Base-by-base conservation (phyloP, 2,329 filamentous ascomycete species). In the Colletotrichum destructivum region DNA sequence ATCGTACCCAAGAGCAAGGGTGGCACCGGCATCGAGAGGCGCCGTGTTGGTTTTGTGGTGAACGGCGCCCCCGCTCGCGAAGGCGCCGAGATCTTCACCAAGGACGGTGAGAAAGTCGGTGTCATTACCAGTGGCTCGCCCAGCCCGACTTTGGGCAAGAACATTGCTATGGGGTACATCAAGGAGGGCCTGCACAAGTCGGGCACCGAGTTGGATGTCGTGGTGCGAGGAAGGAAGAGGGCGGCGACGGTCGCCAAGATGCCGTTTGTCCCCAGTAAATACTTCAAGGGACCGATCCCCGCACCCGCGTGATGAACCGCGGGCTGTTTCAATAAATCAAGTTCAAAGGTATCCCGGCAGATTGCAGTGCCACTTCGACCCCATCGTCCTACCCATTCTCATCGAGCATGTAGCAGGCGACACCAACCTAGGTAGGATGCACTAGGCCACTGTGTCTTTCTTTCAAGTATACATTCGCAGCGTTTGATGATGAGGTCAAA, bases 101-200 rank as follows among this genome's bases (percentile, higher is more conserved):
- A 88, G 71, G 87, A 89, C 7, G 90, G 90, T 42, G 83, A 92
- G 76, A 89, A 89, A 76, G 88, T 98, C 66, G 96, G 96, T 16
- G 88, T 86, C 46, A 87, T 99, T 73, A 99, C 96, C 6, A 97
- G 94, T 76, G 96, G 96, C 18, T 94, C 94, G 75, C 96, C 96
- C 0, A 95, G 93, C 79, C 96, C 96, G 2, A 94, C 92, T 0
- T 84, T 98, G 59, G 91, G 92, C 74, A 93, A 93, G 86, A 98
- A 98, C 82, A 96, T 99, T 74, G 95, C 96, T 68, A 99, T 99
- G 96, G 96, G 92, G 0, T 98, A 98, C 79, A 87, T 98, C 79
- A 90, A 91, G 82, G 91, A 93, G 74, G 94, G 94, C 0, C 84
- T 92, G 80, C 94, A 97, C 81, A 97, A 97, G 88, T 87, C 89